Percentiles rank a stretch among this genome's conserved stretches.
phyloP scores from a whole-genome alignment of 2,329 filamentous ascomycete species.

The Blumeriella jaapii region DNA sequence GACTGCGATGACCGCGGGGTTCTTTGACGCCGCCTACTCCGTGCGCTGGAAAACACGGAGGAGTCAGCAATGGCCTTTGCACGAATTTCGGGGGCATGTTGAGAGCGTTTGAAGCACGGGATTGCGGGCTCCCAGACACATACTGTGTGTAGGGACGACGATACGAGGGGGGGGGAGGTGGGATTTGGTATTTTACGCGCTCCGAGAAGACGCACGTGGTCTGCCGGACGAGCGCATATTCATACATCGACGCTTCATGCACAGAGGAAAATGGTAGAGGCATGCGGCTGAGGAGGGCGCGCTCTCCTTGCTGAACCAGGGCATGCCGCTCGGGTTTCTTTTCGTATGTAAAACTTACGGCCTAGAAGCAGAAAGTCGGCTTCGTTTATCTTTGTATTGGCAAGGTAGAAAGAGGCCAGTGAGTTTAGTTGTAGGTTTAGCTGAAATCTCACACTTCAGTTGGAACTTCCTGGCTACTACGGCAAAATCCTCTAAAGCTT shows the following conservation, averaged over 20 bases:
- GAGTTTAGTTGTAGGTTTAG: neutral
- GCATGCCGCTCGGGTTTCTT: slow-evolving; percentile 1
- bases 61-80: too few species aligned
- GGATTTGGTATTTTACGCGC: slow-evolving; percentile 2
- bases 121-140: too few species aligned
- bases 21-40: too few species aligned
- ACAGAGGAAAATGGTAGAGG: slow-evolving; percentile 7
- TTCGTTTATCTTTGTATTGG: too few species aligned
- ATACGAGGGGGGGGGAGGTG: neutral
- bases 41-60: too few species aligned
- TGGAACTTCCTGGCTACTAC: too few species aligned
- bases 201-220: slow-evolving; percentile 8
- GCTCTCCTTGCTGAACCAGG: slow-evolving; percentile 3
- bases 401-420: too few species aligned
- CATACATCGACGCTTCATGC: slow-evolving; percentile 8
- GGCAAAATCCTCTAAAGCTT: too few species aligned
- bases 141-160: slow-evolving; percentile 10
- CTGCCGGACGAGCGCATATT: slow-evolving; percentile 8
- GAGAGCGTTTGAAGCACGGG: too few species aligned
- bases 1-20: too few species aligned
- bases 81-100: too few species aligned
- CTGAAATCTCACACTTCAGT: neutral
- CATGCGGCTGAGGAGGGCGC: slow-evolving; percentile 7
- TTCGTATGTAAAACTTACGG: slow-evolving; percentile 8
- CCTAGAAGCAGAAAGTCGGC: too few species aligned